These are phyloP conservation scores for Hypoxylon sp. DNA, from an alignment of 2,329 filamentous ascomycete genomes.

Conservation along the genomic window DNA sequence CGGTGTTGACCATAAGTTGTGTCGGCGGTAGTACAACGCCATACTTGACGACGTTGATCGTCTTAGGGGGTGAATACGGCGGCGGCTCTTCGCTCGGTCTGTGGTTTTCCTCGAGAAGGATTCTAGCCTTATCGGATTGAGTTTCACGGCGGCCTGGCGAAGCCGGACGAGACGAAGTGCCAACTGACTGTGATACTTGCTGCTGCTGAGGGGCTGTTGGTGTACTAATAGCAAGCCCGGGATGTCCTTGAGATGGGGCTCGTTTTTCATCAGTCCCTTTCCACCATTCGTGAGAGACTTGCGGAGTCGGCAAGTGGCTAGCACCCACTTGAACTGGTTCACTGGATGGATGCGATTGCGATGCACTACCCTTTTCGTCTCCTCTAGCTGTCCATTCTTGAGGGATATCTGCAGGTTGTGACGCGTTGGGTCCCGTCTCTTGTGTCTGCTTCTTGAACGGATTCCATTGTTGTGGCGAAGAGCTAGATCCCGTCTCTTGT, in stretches of 20 bases:
- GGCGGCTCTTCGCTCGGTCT: conserved; percentile 60
- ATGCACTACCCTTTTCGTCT: conserved; percentile 45
- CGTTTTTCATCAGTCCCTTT: conserved; percentile 45
- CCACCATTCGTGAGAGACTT: conserved; percentile 48
- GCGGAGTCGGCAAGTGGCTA: conserved; percentile 13
- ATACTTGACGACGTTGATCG: conserved; percentile 61
- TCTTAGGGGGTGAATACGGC: conserved; percentile 65
- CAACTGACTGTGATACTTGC: conserved; percentile 39
- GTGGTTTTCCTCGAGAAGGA: conserved; percentile 54
- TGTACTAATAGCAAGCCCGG: conserved; percentile 39
- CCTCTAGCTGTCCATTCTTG: conserved; percentile 47
- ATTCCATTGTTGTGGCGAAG: conserved; percentile 54
- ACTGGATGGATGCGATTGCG: conserved; percentile 54
- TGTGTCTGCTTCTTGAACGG: conserved; percentile 67
- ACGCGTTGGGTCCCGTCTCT: conserved; percentile 16
- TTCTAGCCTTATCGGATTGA: conserved; percentile 55
- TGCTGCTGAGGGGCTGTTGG: conserved; percentile 38
- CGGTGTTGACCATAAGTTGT: conserved; percentile 58
- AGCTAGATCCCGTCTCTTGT: conserved; percentile 43
- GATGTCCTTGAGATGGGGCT: conserved; percentile 20
- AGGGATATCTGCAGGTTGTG: conserved; percentile 17
- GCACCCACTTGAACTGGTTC: conserved; percentile 43
- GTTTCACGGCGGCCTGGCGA: conserved; percentile 42
- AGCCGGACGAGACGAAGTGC: conserved; percentile 47
- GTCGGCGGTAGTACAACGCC: conserved; percentile 69